Conservation (phyloP, 2,329 filamentous ascomycete species). For the Diaporthe vexans region DNA sequence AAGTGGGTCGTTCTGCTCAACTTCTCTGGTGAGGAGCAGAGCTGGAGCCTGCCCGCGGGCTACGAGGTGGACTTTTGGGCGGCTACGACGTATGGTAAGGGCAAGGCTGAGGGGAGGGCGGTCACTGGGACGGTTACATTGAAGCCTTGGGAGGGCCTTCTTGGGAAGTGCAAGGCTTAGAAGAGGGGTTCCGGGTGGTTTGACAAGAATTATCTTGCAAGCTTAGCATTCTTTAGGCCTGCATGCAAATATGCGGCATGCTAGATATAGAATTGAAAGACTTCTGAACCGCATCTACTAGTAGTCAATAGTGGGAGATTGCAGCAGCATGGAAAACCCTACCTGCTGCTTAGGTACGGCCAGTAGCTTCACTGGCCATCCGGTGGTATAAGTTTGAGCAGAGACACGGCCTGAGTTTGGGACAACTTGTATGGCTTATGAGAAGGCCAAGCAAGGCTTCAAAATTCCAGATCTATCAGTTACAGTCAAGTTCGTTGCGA, state of each 20-base stretch:
- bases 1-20: conserved; percentile 50
- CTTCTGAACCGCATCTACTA: neutral
- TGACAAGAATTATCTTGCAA: neutral
- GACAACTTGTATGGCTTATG: too few relatives aligned
- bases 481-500: too few relatives aligned
- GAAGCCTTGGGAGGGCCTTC: conserved; percentile 48
- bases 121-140: conserved; percentile 42
- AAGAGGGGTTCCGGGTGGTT: neutral
- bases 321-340: too few relatives aligned
- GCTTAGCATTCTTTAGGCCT: neutral
- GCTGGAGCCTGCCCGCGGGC: conserved; percentile 45
- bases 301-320: neutral
- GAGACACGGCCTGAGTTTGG: too few relatives aligned
- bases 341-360: too few relatives aligned
- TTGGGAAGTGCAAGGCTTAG: conserved; percentile 41
- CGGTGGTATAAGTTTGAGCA: too few relatives aligned
- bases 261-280: neutral
- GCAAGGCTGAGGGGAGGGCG: conserved; percentile 44
- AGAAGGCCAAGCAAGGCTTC: too few relatives aligned
- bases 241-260: neutral
- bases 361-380: too few relatives aligned
- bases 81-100: conserved; percentile 45
- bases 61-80: conserved; percentile 46
- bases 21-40: conserved; percentile 47
- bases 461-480: too few relatives aligned